Evolutionary conservation across 129 eudicot genomes (phyloP), one percentile per base, ranked within the genome.

Genomic region (Tagetes patula): DNA sequence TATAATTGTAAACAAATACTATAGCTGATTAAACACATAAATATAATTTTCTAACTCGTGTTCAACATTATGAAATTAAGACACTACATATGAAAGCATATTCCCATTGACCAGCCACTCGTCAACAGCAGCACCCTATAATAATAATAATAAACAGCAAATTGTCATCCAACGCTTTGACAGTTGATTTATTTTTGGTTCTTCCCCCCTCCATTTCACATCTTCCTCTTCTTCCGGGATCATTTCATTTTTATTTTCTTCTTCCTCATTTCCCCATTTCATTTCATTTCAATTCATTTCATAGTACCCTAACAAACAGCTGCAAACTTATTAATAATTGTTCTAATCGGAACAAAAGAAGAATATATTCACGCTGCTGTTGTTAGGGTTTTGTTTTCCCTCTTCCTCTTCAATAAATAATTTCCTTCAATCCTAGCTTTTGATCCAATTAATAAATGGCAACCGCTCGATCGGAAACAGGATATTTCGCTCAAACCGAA

Each of bases 401-500:
- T 20, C 27, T 20, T 20, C 27, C 27, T 20, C 27, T 20, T 20
- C 27, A 20, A 20, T 20, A 20, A 20, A 20, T 20, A 20, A 20
- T 20, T 20, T 20, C 27, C 27, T 20, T 20, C 27, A 20, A 20
- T 20, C 27, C 27, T 20, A 20, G 27, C 27, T 20, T 73, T 74
- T 54, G 52, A 66, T 60, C 58, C 49, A 58, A 68, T 4, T 14
- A 73, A 68, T 4, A 30, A 73, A 89, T 92, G 98, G 95, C 78
- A 40, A 55, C 90, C 20, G 72, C 86, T 67, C 80, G 79, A 72
- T 61, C 90, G 34, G 84, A 82, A 4, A 69, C 84, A 55, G 80
- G 73, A 47, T 74, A 88, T 10, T 84, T 84, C 34, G 80, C 88
- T 37, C 98, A 81, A 75, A 86, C 96, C 34, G 98, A 93, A 81